Evolutionary conservation across 768 basidiomycete species (phyloP), one percentile per base, ranked within the genome.

Genomic region (Xerocomellus dryophilus): DNA sequence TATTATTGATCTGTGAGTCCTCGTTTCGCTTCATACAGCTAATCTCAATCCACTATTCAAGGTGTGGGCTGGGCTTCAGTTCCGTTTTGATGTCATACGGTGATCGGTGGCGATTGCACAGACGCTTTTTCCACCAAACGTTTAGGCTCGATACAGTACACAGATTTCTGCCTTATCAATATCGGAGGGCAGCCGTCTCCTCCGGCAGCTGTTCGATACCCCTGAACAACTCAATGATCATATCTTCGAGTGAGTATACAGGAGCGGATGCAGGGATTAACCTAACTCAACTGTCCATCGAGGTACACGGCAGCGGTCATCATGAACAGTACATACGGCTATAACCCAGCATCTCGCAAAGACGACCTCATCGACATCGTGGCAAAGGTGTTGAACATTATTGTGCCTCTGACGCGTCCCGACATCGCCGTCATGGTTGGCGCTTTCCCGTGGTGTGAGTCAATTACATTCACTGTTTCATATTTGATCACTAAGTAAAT

Each of bases 121-220:
- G 60, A 17, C 60, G 47, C 2, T n/a, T 61, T 25, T 52, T 61
- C 14, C 59, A 61, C 36, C 58, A 61, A 20, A 49, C 59, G 0
- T 56, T 61, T n/a, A 23, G 46, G 3, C 14, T 0, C 0, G 40
- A 43, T 0, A 43, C 25, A 0, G 41, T 31, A 6, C 7, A 21
- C 0, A 56, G 50, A 40, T 61, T 61, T 20, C 6, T 39, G 1
- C 50, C 23, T 1, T 4, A 17, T 3, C 52, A 51, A 29, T 35
- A 58, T 15, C 38, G 40, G 12, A 58, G 46, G 10, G 35, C 50
- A 7, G 56, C 31, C 39, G 25, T 14, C 21, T 61, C 10, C 50
- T 51, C 3, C 46, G 14, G 8, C 46, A 15, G 12, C 20, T 61
- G 42, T 9, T 62, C 3, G 14, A 39, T 14, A 6, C 17, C 11